phyloP scores from a whole-genome alignment of 768 basidiomycete species.

The Lactarius deliciosus region DNA sequence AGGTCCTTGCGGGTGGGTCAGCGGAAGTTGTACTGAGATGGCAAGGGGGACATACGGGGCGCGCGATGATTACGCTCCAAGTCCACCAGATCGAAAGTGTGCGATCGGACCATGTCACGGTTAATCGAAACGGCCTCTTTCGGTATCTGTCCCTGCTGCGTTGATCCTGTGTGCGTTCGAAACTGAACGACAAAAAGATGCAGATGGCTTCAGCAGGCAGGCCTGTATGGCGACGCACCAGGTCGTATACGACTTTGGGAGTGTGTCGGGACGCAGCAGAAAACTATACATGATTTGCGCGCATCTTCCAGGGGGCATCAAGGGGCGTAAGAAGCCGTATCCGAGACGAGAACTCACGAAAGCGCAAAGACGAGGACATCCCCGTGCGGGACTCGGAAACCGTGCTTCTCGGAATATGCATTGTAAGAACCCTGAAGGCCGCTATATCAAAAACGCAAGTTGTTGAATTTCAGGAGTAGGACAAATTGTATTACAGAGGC shows the following conservation, averaged over 20 bases:
- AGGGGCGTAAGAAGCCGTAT: neutral
- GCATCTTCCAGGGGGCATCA: conserved; percentile 47
- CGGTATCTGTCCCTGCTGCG: conserved; percentile 19
- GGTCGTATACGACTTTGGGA: conserved; percentile 69
- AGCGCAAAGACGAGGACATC: conserved; percentile 78
- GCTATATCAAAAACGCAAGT: conserved; percentile 40
- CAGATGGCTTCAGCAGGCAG: conserved; percentile 16
- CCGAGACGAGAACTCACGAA: conserved; percentile 45
- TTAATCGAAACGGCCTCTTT: conserved; percentile 20
- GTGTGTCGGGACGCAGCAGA: conserved; percentile 76
- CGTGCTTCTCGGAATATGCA: conserved; percentile 62
- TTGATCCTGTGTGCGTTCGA: conserved; percentile 27
- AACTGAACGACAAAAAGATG: neutral
- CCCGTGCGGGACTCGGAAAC: conserved; percentile 76
- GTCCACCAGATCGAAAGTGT: conserved; percentile 12
- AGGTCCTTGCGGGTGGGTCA: conserved; percentile 10
- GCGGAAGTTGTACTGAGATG: neutral
- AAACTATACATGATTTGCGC: conserved; percentile 86
- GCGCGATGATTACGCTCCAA: conserved; percentile 15
- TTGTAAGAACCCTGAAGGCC: conserved; percentile 92
- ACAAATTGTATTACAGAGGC: neutral
- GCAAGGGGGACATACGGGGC: conserved; percentile 9
- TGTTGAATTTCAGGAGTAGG: neutral
- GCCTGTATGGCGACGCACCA: conserved; percentile 53
- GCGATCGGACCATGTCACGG: conserved; percentile 16